These are phyloP conservation scores for Lentithecium fluviatile DNA, from an alignment of 495 filamentous ascomycete species.

Conservation along the genomic window DNA sequence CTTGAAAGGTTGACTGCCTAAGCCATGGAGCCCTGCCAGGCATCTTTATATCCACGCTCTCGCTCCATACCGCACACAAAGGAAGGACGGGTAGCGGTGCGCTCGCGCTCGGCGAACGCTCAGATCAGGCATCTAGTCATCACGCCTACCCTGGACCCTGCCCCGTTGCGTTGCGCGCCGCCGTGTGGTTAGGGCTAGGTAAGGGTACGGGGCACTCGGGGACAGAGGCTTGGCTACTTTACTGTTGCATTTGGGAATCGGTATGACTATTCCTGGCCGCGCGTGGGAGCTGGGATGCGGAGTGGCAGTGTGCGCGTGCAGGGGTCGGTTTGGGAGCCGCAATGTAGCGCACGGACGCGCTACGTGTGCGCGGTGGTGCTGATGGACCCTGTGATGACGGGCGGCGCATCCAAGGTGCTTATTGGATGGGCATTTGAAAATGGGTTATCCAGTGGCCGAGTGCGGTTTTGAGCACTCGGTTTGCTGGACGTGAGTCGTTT, in stretches of 20 bases:
- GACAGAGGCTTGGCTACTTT: background rate
- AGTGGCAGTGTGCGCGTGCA: slow-evolving; percentile 7
- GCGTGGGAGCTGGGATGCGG: slow-evolving; percentile 18
- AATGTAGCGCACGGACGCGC: slow-evolving; percentile 10
- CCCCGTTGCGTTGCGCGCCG: background rate
- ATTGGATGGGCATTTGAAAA: background rate
- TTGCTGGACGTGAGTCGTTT: no score
- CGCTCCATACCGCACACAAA: background rate
- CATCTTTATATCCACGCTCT: slow-evolving; percentile 26
- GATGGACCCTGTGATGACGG: slow-evolving; percentile 5
- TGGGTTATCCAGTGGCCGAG: background rate
- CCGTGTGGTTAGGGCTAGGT: background rate
- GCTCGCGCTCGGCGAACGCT: slow-evolving; percentile 9
- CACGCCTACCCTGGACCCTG: slow-evolving; percentile 1
- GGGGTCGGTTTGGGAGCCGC: slow-evolving; percentile 19
- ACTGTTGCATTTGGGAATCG: slow-evolving; percentile 1
- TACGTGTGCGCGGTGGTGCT: background rate
- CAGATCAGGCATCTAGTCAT: slow-evolving; percentile 29
- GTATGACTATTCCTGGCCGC: slow-evolving; percentile 3
- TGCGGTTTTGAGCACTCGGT: background rate
- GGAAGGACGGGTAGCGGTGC: background rate
- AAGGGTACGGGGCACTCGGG: background rate
- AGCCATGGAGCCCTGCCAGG: slow-evolving; percentile 18
- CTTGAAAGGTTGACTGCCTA: slow-evolving; percentile 11
- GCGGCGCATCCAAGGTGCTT: background rate